Base-by-base conservation (phyloP, 345 rosid species). In the Salix udensis region DNA sequence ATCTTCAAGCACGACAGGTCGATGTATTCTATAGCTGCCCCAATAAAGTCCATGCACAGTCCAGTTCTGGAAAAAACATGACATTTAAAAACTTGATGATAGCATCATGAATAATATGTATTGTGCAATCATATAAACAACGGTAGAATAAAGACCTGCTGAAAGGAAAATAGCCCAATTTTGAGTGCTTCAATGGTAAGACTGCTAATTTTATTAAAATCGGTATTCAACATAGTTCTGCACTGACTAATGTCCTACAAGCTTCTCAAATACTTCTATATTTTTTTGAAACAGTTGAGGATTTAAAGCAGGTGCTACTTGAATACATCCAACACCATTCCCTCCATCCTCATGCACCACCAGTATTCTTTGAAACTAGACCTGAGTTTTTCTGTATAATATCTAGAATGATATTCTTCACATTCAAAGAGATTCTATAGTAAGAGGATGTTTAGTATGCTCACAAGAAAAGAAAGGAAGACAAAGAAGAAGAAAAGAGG, bases 41-140 rank as follows among this genome's bases (percentile, higher is more conserved):
- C 98, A 91, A 82, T 91, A 93, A 74, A 96, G 96, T 78, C 99
- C 98, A 72, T 95, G 98, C 61, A 95, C 86, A 0, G 99, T 91
- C 97, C 99, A 96, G 85, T 96, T 96, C 99, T 93, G 84, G 30
- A 83, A n/a, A 78, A n/a, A 78, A 83, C n/a, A 68, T 62, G 52
- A 66, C 21, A 72, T 55, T 69, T 61, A 53, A 9, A 14, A 77
- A 39, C 44, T 39, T 6, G 62, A 65, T 13, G 1, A 75, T 64
- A 36, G 48, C 36, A 61, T 15, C 13, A 37, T 39, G 7, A 62
- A 50, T 13, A 71, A 23, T 30, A 18, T 52, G 28, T 7, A 24
- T 12, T 78, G 23, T 11, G 19, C 7, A 39, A 66, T 55, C 60
- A 30, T 44, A 31, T 28, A 55, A 24, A 36, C 46, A 37, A 75